Conservation (phyloP, 371 early-diverging fungal genomes). For the Synchytrium microbalum region DNA sequence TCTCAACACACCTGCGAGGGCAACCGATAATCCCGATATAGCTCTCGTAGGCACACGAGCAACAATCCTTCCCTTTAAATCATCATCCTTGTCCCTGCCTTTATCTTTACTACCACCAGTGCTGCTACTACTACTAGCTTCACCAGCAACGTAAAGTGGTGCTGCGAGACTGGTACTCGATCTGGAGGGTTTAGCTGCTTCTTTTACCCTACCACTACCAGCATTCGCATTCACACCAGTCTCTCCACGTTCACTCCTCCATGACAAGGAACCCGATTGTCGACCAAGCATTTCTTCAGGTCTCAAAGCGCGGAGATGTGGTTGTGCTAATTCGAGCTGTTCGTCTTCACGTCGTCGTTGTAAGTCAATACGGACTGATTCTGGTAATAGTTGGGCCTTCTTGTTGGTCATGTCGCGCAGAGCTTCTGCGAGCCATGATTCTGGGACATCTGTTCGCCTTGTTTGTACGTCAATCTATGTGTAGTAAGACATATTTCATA, state of each 20-base stretch:
- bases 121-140: background rate
- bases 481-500: constrained; percentile 3
- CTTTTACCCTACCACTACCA: background rate
- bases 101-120: constrained; percentile 4
- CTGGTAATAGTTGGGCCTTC: constrained; percentile 6
- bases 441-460: constrained; percentile 43
- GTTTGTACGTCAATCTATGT: background rate
- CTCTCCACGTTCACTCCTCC: constrained; percentile 45
- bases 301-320: constrained; percentile 14
- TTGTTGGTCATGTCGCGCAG: background rate
- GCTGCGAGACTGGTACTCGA: too few relatives aligned
- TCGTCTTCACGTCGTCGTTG: constrained; percentile 30
- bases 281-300: constrained; percentile 42
- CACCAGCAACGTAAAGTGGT: too few relatives aligned
- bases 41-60: background rate
- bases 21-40: background rate
- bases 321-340: constrained; percentile 33
- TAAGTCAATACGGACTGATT: constrained; percentile 16
- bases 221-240: background rate
- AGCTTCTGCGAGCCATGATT: constrained; percentile 29
- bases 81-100: constrained; percentile 14
- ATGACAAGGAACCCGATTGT: constrained; percentile 44
- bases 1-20: background rate
- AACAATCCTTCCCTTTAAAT: constrained; percentile 6
- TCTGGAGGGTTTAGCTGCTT: background rate